phyloP scores from a whole-genome alignment of 2,329 filamentous ascomycete species.

The Neoscytalidium dimidiatum region DNA sequence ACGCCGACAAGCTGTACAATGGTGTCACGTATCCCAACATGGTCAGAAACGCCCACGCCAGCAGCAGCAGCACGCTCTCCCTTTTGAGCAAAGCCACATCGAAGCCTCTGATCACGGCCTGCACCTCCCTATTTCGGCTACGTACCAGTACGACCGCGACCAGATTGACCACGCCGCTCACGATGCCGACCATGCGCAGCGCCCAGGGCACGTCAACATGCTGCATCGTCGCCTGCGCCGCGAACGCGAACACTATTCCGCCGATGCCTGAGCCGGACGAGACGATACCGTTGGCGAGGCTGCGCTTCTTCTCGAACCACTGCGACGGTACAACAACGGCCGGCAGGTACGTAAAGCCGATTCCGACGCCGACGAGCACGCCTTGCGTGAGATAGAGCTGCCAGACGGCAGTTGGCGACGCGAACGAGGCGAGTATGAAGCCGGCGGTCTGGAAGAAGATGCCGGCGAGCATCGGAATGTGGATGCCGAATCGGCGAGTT shows the following conservation, averaged over 20 bases:
- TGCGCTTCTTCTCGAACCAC: conserved; percentile 39
- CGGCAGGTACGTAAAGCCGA: conserved; percentile 39
- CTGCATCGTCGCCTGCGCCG: conserved; percentile 39
- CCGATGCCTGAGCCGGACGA: conserved; percentile 38
- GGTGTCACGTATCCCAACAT: conserved; percentile 52
- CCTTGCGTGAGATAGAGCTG: conserved; percentile 37
- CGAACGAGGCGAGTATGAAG: conserved; percentile 29
- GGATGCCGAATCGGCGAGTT: conserved; percentile 21
- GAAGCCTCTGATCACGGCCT: not conserved
- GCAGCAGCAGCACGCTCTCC: conserved; percentile 39
- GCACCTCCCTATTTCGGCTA: not conserved
- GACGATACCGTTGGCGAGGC: conserved; percentile 39
- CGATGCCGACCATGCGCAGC: conserved; percentile 43
- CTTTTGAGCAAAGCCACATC: conserved; percentile 21
- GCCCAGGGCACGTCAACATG: conserved; percentile 41
- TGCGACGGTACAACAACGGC: conserved; percentile 36
- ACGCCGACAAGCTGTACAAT: conserved; percentile 51
- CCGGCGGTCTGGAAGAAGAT: conserved; percentile 23
- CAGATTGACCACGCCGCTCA: conserved; percentile 31
- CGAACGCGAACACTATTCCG: conserved; percentile 30
- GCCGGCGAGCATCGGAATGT: conserved; percentile 30
- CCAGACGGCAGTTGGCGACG: conserved; percentile 29
- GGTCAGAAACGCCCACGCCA: conserved; percentile 46
- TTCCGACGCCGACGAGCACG: conserved; percentile 36
- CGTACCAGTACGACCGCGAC: conserved; percentile 32